phyloP scores from a whole-genome alignment of 2,329 filamentous ascomycete species.

The Colletotrichum cuscutae region DNA sequence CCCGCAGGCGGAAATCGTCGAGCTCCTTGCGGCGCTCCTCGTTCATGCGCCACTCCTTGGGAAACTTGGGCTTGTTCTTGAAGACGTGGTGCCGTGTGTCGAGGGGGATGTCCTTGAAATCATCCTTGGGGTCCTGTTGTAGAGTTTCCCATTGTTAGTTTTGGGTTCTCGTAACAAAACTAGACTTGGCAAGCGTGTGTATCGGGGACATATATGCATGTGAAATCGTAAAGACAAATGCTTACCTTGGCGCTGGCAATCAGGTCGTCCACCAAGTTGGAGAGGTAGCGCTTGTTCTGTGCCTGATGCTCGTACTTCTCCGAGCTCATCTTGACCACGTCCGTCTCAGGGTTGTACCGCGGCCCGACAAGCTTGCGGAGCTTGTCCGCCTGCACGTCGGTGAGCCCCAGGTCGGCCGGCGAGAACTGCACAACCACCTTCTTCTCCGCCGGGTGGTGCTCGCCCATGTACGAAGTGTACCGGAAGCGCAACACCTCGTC shows the following conservation, averaged over 20 bases:
- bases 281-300: constrained; percentile 96
- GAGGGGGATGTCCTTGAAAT: constrained; percentile 88
- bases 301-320: constrained; percentile 89
- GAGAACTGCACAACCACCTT: constrained; percentile 96
- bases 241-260: constrained; percentile 77
- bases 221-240: neutral
- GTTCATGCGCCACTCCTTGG: constrained; percentile 84
- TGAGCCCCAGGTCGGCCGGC: constrained; percentile 77
- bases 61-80: constrained; percentile 77
- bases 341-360: constrained; percentile 87
- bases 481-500: constrained; percentile 87
- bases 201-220: neutral
- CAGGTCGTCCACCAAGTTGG: constrained; percentile 79
- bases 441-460: constrained; percentile 87
- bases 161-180: neutral
- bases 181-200: too few relatives aligned
- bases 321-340: constrained; percentile 88
- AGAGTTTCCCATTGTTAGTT: constrained; percentile 4
- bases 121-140: constrained; percentile 76
- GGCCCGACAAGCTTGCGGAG: constrained; percentile 87
- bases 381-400: constrained; percentile 76
- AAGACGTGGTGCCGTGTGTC: constrained; percentile 86
- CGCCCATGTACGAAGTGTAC: constrained; percentile 96
- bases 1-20: constrained; percentile 65
- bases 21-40: constrained; percentile 73